These are phyloP conservation scores for Wickerhamia fluorescens DNA, from an alignment of 805 yeast genomes.

Conservation along the genomic window DNA sequence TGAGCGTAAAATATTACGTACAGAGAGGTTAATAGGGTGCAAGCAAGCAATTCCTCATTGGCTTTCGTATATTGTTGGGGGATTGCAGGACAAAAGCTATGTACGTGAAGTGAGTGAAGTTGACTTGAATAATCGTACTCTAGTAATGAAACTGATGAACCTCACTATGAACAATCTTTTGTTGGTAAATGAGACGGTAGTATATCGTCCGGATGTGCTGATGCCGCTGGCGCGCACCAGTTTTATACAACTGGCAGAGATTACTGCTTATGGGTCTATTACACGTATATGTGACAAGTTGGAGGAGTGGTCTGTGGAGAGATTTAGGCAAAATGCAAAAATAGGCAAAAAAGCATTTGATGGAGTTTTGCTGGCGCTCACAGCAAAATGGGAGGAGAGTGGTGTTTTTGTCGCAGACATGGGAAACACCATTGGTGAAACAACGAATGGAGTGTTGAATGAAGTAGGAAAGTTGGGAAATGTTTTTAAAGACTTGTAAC, in stretches of 20 bases:
- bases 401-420: slow-evolving; percentile 30
- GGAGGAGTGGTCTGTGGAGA: slow-evolving; percentile 87
- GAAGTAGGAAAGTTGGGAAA: slow-evolving; percentile 14
- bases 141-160: slow-evolving; percentile 80
- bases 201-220: slow-evolving; percentile 60
- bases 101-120: slow-evolving; percentile 88
- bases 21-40: slow-evolving; percentile 86
- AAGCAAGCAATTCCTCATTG: slow-evolving; percentile 81
- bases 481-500: too few species aligned
- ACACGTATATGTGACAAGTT: slow-evolving; percentile 66
- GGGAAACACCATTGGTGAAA: slow-evolving; percentile 14
- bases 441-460: slow-evolving; percentile 7
- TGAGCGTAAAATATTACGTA: slow-evolving; percentile 42
- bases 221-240: slow-evolving; percentile 47
- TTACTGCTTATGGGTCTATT: slow-evolving; percentile 76
- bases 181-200: slow-evolving; percentile 82
- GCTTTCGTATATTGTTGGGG: slow-evolving; percentile 69
- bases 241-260: slow-evolving; percentile 79
- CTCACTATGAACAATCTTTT: slow-evolving; percentile 72
- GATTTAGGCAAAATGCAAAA: slow-evolving; percentile 82
- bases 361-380: slow-evolving; percentile 52
- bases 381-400: slow-evolving; percentile 37
- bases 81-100: slow-evolving; percentile 61
- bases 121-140: slow-evolving; percentile 54
- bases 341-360: slow-evolving; percentile 85